Conservation (phyloP, 2,329 filamentous ascomycete genomes). For the Paecilomyces sp. region DNA sequence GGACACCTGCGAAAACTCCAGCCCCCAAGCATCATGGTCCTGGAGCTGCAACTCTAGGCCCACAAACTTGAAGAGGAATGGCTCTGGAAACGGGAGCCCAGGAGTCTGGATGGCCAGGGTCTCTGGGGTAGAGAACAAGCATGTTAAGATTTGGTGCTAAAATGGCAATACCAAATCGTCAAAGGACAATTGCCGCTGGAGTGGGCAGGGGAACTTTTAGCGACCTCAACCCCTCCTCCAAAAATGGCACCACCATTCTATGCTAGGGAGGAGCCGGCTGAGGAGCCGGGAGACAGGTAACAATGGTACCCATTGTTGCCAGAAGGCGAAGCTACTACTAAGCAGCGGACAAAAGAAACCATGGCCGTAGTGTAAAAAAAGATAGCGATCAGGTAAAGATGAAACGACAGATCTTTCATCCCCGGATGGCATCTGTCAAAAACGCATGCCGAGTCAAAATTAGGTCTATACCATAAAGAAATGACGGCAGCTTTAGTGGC, state of each 20-base stretch:
- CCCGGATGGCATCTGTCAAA: background rate
- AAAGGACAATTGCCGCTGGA: background rate
- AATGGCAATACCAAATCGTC: background rate
- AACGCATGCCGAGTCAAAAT: background rate
- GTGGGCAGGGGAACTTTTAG: background rate
- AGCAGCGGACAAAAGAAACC: background rate
- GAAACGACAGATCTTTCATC: background rate
- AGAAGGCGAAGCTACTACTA: background rate
- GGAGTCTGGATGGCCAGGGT: background rate
- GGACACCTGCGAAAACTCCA: constrained; percentile 13
- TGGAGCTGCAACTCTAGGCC: constrained; percentile 20
- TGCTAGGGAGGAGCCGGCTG: background rate
- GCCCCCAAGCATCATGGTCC: constrained; percentile 25
- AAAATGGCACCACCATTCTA: background rate
- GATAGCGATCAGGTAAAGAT: background rate
- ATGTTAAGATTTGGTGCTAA: background rate
- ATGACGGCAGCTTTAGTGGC: background rate
- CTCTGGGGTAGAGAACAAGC: background rate
- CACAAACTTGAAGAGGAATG: constrained; percentile 12
- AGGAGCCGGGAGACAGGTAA: background rate
- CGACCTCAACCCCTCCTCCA: background rate
- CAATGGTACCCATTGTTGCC: background rate
- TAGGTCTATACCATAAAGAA: background rate
- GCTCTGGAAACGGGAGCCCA: constrained; percentile 7
- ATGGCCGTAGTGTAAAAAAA: background rate